Evolutionary conservation across 2,329 filamentous ascomycete species (phyloP).

Genomic region (Aspergillus luchuensis): DNA sequence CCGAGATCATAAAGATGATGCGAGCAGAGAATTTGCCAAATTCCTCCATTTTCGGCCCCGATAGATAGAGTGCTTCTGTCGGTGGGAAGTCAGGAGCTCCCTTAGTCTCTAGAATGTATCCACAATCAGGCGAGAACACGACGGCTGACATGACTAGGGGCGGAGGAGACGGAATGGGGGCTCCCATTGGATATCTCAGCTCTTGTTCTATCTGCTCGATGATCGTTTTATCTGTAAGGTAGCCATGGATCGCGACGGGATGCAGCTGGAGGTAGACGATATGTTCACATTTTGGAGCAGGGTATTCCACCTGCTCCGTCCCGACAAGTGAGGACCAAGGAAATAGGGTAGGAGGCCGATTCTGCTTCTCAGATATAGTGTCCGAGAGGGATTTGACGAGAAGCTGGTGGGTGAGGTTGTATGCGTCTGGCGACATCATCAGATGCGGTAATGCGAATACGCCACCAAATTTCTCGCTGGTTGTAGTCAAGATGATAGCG

Average conservation of each 20-base stretch:
- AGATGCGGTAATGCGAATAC: conserved; percentile 89
- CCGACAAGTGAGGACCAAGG: conserved; percentile 75
- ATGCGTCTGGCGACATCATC: conserved; percentile 60
- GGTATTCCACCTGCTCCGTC: conserved; percentile 48
- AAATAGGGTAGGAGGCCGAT: conserved; percentile 58
- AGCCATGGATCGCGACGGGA: conserved; percentile 37
- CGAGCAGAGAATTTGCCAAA: conserved; percentile 55
- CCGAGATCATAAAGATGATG: conserved; percentile 56
- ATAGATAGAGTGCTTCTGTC: conserved; percentile 54
- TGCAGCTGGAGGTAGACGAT: conserved; percentile 76
- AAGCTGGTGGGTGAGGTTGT: conserved; percentile 61
- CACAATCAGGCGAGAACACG: conserved; percentile 67
- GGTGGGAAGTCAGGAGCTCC: conserved; percentile 58
- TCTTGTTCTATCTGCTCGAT: conserved; percentile 60
- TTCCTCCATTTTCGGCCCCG: conserved; percentile 60
- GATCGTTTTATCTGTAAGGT: conserved; percentile 35
- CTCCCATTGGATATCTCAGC: conserved; percentile 60
- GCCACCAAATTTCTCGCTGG: conserved; percentile 91
- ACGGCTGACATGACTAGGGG: conserved; percentile 61
- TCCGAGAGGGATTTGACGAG: conserved; percentile 72
- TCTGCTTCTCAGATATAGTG: conserved; percentile 64
- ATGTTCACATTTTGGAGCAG: conserved; percentile 81
- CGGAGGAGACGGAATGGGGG: conserved; percentile 54
- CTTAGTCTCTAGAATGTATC: conserved; percentile 65
- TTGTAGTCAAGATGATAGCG: conserved; percentile 78